Percentiles rank a stretch among this genome's conserved stretches.
These are phyloP conservation scores for Pleurotus eryngii DNA, from an alignment of 768 basidiomycete species.

Conservation along the genomic window DNA sequence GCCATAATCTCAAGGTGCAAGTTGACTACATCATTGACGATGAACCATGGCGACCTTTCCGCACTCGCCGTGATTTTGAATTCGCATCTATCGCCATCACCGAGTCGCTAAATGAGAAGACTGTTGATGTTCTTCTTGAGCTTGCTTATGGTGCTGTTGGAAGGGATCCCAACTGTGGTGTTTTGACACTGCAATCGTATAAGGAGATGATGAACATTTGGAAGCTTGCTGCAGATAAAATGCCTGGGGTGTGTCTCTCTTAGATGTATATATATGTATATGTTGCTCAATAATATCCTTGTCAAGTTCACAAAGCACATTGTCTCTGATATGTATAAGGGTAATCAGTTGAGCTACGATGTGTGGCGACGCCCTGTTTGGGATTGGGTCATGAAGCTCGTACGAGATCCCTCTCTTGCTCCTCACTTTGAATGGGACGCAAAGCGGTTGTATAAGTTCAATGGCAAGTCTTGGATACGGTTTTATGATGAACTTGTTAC, in stretches of 20 bases:
- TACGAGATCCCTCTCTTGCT: slow-evolving; percentile 21
- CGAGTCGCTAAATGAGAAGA: slow-evolving; percentile 14
- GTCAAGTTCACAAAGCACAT: slow-evolving; percentile 5
- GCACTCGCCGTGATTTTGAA: slow-evolving; percentile 22
- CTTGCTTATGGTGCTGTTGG: slow-evolving; percentile 12
- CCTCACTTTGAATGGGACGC: slow-evolving; percentile 30
- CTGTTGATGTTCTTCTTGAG: slow-evolving; percentile 16
- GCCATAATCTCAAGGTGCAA: background rate
- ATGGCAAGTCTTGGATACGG: slow-evolving; percentile 21
- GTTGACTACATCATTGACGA: slow-evolving; percentile 2
- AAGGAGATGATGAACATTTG: slow-evolving; percentile 18
- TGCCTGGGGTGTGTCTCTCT: slow-evolving; percentile 7
- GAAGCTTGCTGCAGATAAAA: slow-evolving; percentile 11
- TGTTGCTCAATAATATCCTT: background rate
- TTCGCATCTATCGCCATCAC: slow-evolving; percentile 22
- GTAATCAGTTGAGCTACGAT: slow-evolving; percentile 12
- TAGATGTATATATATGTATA: too few species aligned
- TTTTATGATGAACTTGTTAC: slow-evolving; percentile 37
- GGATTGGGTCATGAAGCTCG: slow-evolving; percentile 24
- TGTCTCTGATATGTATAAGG: slow-evolving; percentile 15
- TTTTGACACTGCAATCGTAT: slow-evolving; percentile 13
- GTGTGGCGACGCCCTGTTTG: slow-evolving; percentile 20
- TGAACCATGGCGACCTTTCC: slow-evolving; percentile 25
- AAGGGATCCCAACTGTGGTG: background rate
- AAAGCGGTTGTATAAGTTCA: slow-evolving; percentile 22